phyloP scores from a whole-genome alignment of 805 yeast species.

The Barnettozyma wickerhamii region DNA sequence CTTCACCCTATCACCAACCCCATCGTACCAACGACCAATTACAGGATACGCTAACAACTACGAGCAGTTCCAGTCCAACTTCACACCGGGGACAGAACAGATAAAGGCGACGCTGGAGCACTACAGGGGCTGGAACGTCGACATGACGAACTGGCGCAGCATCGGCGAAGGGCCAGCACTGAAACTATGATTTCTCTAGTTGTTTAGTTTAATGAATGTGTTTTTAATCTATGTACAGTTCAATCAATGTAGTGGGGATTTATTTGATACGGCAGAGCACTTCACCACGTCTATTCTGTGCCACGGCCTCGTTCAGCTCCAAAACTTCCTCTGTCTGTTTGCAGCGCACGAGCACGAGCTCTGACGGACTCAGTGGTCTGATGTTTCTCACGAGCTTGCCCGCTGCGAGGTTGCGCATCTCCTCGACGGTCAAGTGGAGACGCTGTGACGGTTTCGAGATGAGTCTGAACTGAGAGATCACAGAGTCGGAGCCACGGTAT shows the following conservation, averaged over 20 bases:
- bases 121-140: constrained; percentile 85
- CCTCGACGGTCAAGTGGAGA: constrained; percentile 57
- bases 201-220: too few species aligned
- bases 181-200: constrained; percentile 32
- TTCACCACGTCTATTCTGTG: constrained; percentile 66
- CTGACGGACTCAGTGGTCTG: constrained; percentile 85
- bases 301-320: constrained; percentile 84
- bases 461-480: constrained; percentile 63
- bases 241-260: too few species aligned
- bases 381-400: constrained; percentile 75
- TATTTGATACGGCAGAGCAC: constrained; percentile 73
- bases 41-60: neutral
- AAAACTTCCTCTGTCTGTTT: constrained; percentile 45
- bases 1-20: constrained; percentile 21
- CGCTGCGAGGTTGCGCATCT: constrained; percentile 65
- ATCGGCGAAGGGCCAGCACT: constrained; percentile 61
- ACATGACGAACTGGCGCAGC: constrained; percentile 79
- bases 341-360: constrained; percentile 64
- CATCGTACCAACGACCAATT: constrained; percentile 16
- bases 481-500: constrained; percentile 69
- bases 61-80: constrained; percentile 10
- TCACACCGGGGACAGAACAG: constrained; percentile 37
- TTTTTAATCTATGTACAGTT: too few species aligned
- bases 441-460: constrained; percentile 84
- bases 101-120: constrained; percentile 54